Evolutionary conservation across 345 rosid species (phyloP).

Genomic region (Salix viminalis): DNA sequence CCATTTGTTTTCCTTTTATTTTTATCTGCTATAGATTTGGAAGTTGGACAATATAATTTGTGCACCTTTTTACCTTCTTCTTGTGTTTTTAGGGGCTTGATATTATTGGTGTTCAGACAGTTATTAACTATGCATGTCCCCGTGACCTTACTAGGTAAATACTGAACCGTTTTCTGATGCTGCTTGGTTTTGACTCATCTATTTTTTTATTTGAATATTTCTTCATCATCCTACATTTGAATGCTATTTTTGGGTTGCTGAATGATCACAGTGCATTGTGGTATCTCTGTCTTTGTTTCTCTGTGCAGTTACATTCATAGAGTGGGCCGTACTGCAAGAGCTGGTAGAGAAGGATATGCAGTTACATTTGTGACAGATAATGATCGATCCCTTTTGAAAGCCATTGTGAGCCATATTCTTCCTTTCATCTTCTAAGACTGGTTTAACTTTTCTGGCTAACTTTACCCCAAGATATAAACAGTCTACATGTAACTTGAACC

Average conservation of each 20-base stretch:
- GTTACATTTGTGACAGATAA: conserved; percentile 89
- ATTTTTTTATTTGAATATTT: not conserved
- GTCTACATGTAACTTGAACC: not conserved
- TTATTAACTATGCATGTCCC: conserved; percentile 94
- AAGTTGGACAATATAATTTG: not conserved
- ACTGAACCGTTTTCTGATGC: not conserved
- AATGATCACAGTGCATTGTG: not conserved
- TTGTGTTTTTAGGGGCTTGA: conserved; percentile 69
- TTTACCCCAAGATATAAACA: not conserved
- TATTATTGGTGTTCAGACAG: conserved; percentile 92
- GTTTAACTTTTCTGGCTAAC: not conserved
- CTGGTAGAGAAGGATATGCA: conserved; percentile 96
- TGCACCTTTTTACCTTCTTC: not conserved
- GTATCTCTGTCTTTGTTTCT: conserved; percentile 6
- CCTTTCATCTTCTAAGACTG: not conserved
- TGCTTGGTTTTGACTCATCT: not conserved
- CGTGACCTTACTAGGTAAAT: conserved; percentile 86
- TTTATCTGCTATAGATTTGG: not conserved
- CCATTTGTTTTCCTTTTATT: not conserved
- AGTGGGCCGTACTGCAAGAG: conserved; percentile 98
- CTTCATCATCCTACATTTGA: not conserved
- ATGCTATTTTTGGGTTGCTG: not conserved
- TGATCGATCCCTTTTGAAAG: conserved; percentile 86
- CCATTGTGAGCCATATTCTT: conserved; percentile 58
- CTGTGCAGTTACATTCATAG: conserved; percentile 80